Evolutionary conservation across 371 early-diverging fungal genomes (phyloP).

Genomic region (Mucor mucedo): DNA sequence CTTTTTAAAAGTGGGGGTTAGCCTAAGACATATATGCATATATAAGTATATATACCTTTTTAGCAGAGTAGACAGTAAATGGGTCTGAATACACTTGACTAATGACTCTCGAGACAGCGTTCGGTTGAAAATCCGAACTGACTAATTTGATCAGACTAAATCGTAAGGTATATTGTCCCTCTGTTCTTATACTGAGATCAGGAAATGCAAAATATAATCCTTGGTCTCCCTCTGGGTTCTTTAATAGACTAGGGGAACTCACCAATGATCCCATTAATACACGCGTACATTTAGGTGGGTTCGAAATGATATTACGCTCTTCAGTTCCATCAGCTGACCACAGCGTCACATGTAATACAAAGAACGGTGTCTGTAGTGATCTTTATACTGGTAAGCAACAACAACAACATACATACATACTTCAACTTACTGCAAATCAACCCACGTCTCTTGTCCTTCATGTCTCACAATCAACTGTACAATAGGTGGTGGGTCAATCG

Average conservation of each 20-base stretch:
- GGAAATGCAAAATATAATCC: constrained; percentile 93
- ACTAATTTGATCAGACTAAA: constrained; percentile 63
- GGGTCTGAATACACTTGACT: constrained; percentile 61
- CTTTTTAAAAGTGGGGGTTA: constrained; percentile 13
- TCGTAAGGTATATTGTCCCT: constrained; percentile 84
- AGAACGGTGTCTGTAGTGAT: constrained; percentile 63
- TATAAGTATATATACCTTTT: constrained; percentile 34
- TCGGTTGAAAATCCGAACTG: constrained; percentile 56
- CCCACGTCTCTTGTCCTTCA: constrained; percentile 40
- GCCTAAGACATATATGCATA: background rate
- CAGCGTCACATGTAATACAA: constrained; percentile 76
- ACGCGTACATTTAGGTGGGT: constrained; percentile 68
- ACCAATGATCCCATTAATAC: constrained; percentile 82
- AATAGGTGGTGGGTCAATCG: constrained; percentile 74
- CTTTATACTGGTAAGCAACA: constrained; percentile 19
- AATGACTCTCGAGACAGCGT: constrained; percentile 60
- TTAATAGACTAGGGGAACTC: constrained; percentile 76
- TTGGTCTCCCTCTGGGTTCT: constrained; percentile 71
- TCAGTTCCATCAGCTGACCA: constrained; percentile 73
- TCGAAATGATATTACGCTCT: constrained; percentile 60
- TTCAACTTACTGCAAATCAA: constrained; percentile 51
- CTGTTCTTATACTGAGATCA: constrained; percentile 87
- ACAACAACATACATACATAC: background rate
- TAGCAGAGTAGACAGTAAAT: constrained; percentile 65
- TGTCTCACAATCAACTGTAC: constrained; percentile 60